phyloP scores from a whole-genome alignment of 768 basidiomycete genomes.

The Mrakia frigida region DNA sequence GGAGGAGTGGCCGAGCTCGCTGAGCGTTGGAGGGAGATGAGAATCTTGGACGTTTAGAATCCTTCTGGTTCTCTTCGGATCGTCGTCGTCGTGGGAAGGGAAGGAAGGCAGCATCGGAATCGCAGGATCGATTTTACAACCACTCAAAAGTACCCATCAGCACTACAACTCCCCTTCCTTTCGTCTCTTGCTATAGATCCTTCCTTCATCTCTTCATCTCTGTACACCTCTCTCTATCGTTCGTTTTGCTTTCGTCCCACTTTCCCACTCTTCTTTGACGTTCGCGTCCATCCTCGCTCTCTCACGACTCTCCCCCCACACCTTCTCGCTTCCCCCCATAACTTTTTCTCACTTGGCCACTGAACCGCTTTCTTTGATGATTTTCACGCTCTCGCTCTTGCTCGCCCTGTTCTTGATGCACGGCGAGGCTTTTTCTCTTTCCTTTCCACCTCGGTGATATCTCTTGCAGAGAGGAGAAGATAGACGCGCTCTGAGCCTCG shows the following conservation, averaged over 20 bases:
- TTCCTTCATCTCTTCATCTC: background rate
- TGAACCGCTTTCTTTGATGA: background rate
- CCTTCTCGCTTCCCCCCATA: background rate
- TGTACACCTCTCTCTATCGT: background rate
- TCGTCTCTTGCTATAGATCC: too few relatives aligned
- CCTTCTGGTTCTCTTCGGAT: background rate
- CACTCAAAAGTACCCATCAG: too few relatives aligned
- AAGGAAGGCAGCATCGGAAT: background rate
- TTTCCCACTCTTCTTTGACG: background rate
- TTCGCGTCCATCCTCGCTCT: background rate
- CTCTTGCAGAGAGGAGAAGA: too few relatives aligned
- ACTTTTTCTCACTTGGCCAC: background rate
- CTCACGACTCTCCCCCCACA: background rate
- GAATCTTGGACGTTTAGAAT: conserved; percentile 28
- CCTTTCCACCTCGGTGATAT: too few relatives aligned
- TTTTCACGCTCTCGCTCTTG: background rate
- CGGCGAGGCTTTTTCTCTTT: too few relatives aligned
- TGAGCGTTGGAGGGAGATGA: conserved; percentile 31
- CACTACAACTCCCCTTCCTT: background rate
- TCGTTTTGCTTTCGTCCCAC: background rate
- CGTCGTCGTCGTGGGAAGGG: background rate
- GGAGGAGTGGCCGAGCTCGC: conserved; percentile 29
- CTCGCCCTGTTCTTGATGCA: background rate
- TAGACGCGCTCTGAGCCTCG: too few relatives aligned
- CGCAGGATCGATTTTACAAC: background rate